Evolutionary conservation across 495 filamentous ascomycete species (phyloP), one percentile per base, ranked within the genome.

Genomic region (Neurospora hispaniola): DNA sequence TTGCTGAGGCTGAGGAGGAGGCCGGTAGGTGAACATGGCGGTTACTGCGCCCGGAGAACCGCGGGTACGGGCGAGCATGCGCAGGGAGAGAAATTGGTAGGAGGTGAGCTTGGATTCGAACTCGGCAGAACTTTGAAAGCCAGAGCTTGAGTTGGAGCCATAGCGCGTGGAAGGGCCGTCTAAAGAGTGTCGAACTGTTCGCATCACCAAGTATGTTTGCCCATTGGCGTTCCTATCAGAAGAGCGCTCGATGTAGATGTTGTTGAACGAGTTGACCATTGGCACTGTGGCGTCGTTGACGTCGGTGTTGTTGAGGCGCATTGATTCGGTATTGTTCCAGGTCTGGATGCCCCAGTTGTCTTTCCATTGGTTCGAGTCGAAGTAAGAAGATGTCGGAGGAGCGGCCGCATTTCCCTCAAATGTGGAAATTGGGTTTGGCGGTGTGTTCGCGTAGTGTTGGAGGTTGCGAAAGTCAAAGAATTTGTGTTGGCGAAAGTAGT

Each of bases 391-490:
- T 8, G 80, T 82, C 16, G 79, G 77, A 38, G 68, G 74, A 16
- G 78, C 84, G 23, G 62, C 31, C n/a, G 74, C 78, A 69, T 81
- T 81, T 70, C 23, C 73, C 35, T 77, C 76, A 39, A 78, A 78
- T 66, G 43, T 71, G 41, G 31, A 23, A 40, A 81, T 54, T 4
- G 78, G 76, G 23, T 73, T 54, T 5, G 79, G 71, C 18, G 40
- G 40, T 41, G 73, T 71, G 31, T 73, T 76, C 70, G 72, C 76
- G 73, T 83, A 78, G 44, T 82, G 77, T 4, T 76, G 76, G 69
- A 86, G 76, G n/a, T 84, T 82, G 68, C 90, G 87, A 77, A 89
- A 92, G 80, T 92, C 90, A 82, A 86, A 90, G 79, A 92, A 87
- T 66, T 87, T 84, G 82, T 91, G 88, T 78, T 88, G 84, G 68